Evolutionary conservation across 768 basidiomycete genomes (phyloP).

Genomic region (Megacollybia marginata): DNA sequence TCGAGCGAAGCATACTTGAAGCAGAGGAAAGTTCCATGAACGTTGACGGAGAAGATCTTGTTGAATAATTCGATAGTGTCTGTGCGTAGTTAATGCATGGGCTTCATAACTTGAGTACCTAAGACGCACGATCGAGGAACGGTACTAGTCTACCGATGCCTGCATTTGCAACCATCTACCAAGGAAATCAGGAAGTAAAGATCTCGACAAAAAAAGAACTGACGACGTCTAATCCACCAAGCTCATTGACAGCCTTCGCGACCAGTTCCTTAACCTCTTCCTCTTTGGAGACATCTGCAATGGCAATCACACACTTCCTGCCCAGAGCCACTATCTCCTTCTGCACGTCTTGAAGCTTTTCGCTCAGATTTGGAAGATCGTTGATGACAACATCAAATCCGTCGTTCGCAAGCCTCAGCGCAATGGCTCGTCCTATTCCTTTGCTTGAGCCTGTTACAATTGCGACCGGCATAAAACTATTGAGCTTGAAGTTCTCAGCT

Average conservation of each 20-base stretch:
- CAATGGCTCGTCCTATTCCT: slow-evolving; percentile 24
- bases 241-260: slow-evolving; percentile 13
- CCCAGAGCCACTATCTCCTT: slow-evolving; percentile 16
- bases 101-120: background rate
- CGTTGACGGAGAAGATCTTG: no score
- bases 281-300: slow-evolving; percentile 23
- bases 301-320: slow-evolving; percentile 10
- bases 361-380: slow-evolving; percentile 12
- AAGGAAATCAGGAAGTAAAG: background rate
- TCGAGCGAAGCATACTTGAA: no score
- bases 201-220: no score
- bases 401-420: slow-evolving; percentile 22
- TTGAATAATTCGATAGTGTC: no score
- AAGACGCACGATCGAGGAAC: no score
- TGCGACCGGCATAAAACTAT: slow-evolving; percentile 3
- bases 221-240: slow-evolving; percentile 20
- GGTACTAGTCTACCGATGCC: no score
- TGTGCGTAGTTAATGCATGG: no score
- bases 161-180: no score
- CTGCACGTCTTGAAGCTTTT: slow-evolving; percentile 13
- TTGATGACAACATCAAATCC: slow-evolving; percentile 24
- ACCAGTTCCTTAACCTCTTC: slow-evolving; percentile 20
- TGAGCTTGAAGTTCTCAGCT: no score
- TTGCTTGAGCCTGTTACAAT: slow-evolving; percentile 22
- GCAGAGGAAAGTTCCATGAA: no score